Conservation (phyloP, 1,284 basidiomycete genomes). For the Crucibulum parvulum region DNA sequence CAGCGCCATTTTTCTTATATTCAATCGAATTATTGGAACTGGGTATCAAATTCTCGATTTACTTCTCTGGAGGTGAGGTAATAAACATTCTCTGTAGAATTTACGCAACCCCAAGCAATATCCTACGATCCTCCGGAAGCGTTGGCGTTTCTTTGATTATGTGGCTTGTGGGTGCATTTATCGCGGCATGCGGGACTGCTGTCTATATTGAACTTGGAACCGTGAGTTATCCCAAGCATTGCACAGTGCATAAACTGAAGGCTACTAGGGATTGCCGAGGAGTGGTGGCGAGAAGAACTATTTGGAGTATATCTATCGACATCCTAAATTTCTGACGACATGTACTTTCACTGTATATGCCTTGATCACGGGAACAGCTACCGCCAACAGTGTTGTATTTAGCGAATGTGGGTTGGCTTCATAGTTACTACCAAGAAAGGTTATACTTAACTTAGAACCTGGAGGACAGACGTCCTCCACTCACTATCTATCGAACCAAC, state of each 20-base stretch:
- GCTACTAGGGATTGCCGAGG: constrained; percentile 63
- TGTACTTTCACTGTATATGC: constrained; percentile 68
- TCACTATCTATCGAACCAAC: constrained; percentile 51
- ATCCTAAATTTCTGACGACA: constrained; percentile 66
- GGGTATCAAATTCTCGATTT: constrained; percentile 49
- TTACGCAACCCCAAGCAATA: constrained; percentile 76
- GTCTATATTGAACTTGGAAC: constrained; percentile 81
- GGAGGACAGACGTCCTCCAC: constrained; percentile 56
- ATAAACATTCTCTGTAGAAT: constrained; percentile 51
- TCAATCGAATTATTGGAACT: constrained; percentile 81
- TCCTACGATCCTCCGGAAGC: constrained; percentile 67
- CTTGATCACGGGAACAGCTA: constrained; percentile 62
- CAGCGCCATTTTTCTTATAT: constrained; percentile 73
- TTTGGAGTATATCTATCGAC: constrained; percentile 71
- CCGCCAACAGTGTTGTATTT: constrained; percentile 65
- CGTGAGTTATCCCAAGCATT: constrained; percentile 40
- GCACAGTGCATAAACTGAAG: background rate
- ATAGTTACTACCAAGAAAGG: background rate
- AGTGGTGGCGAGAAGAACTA: constrained; percentile 84
- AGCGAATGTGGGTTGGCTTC: constrained; percentile 65
- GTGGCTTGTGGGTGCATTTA: constrained; percentile 73
- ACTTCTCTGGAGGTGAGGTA: constrained; percentile 1
- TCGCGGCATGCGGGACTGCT: constrained; percentile 68
- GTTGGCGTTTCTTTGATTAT: constrained; percentile 70
- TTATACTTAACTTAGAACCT: too few relatives aligned